These are phyloP conservation scores for Mikania micrantha DNA, from an alignment of 129 eudicot species.

Conservation along the genomic window DNA sequence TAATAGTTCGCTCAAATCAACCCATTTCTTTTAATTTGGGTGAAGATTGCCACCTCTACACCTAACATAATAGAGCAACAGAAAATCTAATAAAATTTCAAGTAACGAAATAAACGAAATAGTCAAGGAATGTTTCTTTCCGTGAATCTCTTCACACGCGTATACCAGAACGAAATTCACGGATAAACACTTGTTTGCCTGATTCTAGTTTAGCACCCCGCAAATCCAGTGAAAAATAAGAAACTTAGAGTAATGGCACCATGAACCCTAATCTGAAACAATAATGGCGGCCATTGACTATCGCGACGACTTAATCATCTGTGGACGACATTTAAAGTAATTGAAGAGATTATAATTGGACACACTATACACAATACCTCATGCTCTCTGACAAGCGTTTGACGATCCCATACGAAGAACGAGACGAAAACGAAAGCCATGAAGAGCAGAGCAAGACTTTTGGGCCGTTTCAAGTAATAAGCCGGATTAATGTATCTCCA, in stretches of 20 bases:
- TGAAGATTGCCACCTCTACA: no score
- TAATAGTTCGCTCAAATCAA: no score
- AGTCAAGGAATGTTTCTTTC: no score
- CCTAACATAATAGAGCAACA: background rate
- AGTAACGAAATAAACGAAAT: background rate
- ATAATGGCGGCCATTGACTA: background rate
- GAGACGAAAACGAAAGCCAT: slow-evolving; percentile 49
- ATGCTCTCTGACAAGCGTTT: slow-evolving; percentile 73
- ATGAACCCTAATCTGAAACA: slow-evolving; percentile 12
- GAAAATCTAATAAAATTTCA: background rate
- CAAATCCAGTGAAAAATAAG: background rate
- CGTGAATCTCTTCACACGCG: background rate
- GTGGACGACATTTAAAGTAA: background rate
- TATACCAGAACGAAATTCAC: no score
- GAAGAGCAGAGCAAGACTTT: slow-evolving; percentile 67
- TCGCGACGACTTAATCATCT: slow-evolving; percentile 5
- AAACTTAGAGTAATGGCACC: background rate
- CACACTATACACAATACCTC: slow-evolving; percentile 37
- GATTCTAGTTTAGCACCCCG: background rate
- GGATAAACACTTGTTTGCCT: background rate
- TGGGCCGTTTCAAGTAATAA: slow-evolving; percentile 86
- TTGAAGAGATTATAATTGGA: background rate
- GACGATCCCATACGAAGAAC: slow-evolving; percentile 85
- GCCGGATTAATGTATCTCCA: slow-evolving; percentile 85
- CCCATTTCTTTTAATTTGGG: no score